These are phyloP conservation scores for Sugiyamaella chiloensis DNA, from an alignment of 805 yeast genomes.

Conservation along the genomic window DNA sequence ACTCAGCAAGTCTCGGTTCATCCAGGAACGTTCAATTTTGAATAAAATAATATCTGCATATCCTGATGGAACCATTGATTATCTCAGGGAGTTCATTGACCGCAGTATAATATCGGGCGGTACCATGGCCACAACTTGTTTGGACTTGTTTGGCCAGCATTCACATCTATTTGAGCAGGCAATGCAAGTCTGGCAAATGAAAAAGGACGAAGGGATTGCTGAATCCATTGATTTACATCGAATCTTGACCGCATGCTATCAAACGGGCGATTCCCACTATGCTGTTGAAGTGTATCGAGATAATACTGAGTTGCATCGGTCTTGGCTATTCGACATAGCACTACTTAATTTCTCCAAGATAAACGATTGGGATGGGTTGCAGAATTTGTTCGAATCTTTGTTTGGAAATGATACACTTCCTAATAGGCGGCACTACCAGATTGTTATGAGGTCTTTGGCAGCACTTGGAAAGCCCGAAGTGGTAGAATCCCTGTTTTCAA, in stretches of 20 bases:
- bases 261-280: slow-evolving; percentile 22
- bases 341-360: slow-evolving; percentile 45
- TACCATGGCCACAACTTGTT: slow-evolving; percentile 11
- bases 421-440: slow-evolving; percentile 51
- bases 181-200: slow-evolving; percentile 35
- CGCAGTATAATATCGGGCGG: neutral
- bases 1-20: neutral
- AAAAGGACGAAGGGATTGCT: slow-evolving; percentile 20
- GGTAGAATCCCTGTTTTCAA: slow-evolving; percentile 49
- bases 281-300: slow-evolving; percentile 38
- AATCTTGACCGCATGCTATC: slow-evolving; percentile 23
- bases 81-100: neutral
- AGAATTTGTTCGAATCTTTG: slow-evolving; percentile 52
- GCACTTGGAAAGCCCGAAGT: slow-evolving; percentile 45
- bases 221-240: slow-evolving; percentile 28
- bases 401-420: slow-evolving; percentile 54
- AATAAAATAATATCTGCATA: neutral
- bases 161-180: slow-evolving; percentile 13
- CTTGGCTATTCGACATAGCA: slow-evolving; percentile 47
- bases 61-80: neutral
- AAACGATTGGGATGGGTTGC: slow-evolving; percentile 54
- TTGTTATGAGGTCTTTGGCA: slow-evolving; percentile 61
- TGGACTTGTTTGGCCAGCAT: slow-evolving; percentile 13
- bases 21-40: slow-evolving; percentile 6
- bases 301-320: slow-evolving; percentile 42